These are phyloP conservation scores for Geopyxis carbonaria DNA, from an alignment of 495 filamentous ascomycete species.

Conservation along the genomic window DNA sequence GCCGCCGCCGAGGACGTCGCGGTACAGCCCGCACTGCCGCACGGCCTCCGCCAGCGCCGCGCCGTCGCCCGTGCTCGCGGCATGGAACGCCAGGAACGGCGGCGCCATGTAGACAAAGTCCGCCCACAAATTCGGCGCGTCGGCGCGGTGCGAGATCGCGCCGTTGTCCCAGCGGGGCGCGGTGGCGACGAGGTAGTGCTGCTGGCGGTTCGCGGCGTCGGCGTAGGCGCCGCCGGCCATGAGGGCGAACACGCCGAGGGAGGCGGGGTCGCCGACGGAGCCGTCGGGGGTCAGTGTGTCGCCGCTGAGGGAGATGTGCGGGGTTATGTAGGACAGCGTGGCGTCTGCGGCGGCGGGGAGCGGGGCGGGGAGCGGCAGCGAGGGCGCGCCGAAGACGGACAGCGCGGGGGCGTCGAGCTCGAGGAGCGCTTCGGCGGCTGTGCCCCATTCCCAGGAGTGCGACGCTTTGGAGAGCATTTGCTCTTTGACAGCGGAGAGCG, in stretches of 20 bases:
- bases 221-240: constrained; percentile 30
- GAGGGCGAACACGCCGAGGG: constrained; percentile 31
- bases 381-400: constrained; percentile 30
- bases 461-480: constrained; percentile 11
- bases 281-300: constrained; percentile 25
- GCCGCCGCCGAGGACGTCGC: constrained; percentile 27
- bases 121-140: constrained; percentile 34
- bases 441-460: constrained; percentile 23
- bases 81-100: constrained; percentile 37
- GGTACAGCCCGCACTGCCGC: constrained; percentile 30
- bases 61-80: constrained; percentile 27
- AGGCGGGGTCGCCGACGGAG: constrained; percentile 31
- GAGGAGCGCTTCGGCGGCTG: constrained; percentile 32
- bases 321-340: constrained; percentile 28
- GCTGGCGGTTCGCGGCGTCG: constrained; percentile 28
- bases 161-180: constrained; percentile 34
- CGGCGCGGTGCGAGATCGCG: constrained; percentile 34
- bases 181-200: constrained; percentile 27
- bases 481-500: too few species aligned
- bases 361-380: constrained; percentile 31
- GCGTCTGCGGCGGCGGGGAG: too few species aligned
- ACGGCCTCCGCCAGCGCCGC: constrained; percentile 27
- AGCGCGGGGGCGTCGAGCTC: constrained; percentile 30
- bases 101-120: constrained; percentile 38
- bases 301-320: constrained; percentile 24